Conservation (phyloP, 805 yeast genomes). For the Peterozyma toletana region DNA sequence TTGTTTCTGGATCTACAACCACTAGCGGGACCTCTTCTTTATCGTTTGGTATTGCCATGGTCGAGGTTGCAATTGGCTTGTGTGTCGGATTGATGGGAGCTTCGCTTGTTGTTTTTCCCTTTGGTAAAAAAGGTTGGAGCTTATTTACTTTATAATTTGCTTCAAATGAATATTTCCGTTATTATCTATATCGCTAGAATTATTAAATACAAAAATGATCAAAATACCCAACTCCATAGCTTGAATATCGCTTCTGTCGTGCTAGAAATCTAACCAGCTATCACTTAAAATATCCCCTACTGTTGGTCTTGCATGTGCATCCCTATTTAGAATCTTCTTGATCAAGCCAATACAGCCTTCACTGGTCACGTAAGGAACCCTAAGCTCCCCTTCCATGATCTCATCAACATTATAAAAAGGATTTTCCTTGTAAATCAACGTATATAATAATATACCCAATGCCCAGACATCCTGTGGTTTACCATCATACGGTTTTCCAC, state of each 20-base stretch:
- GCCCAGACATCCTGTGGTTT: conserved; percentile 98
- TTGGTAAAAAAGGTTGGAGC: conserved; percentile 75
- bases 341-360: conserved; percentile 58
- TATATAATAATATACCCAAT: conserved; percentile 82
- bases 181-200: too few relatives aligned
- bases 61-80: conserved; percentile 77
- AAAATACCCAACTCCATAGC: too few relatives aligned
- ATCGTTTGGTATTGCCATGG: conserved; percentile 68
- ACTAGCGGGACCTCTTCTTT: conserved; percentile 19
- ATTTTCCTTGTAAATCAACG: conserved; percentile 86
- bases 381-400: conserved; percentile 82
- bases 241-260: too few relatives aligned
- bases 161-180: too few relatives aligned
- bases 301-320: conserved; percentile 60
- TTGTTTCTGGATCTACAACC: conserved; percentile 30
- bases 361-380: conserved; percentile 62
- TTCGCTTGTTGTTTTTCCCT: conserved; percentile 74
- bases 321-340: conserved; percentile 58
- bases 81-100: conserved; percentile 84
- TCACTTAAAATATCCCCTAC: conserved; percentile 65
- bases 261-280: conserved; percentile 45
- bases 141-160: conserved; percentile 52
- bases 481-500: conserved; percentile 86
- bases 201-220: too few relatives aligned
- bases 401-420: conserved; percentile 96